Evolutionary conservation across 202 grass and related monocot species (phyloP).

Genomic region (Zoysia matrella): DNA sequence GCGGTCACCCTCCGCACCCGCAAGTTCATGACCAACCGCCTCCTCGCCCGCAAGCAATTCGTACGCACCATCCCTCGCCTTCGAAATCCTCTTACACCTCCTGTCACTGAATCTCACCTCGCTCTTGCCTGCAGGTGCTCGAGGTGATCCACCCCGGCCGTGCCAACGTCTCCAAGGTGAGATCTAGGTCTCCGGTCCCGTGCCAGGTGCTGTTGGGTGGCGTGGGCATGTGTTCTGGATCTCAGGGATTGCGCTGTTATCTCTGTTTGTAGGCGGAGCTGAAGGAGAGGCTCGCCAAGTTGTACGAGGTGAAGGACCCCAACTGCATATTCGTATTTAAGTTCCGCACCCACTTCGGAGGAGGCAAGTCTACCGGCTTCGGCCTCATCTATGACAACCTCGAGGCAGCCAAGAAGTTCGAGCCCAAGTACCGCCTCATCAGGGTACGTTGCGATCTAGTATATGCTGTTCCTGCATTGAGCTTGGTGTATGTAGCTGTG

Average conservation of each 20-base stretch:
- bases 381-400: constrained; percentile 74
- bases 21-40: constrained; percentile 78
- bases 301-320: no score
- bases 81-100: neutral
- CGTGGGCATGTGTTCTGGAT: neutral
- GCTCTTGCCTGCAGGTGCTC: constrained; percentile 49
- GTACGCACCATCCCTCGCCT: neutral
- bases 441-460: constrained; percentile 47
- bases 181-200: neutral
- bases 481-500: neutral
- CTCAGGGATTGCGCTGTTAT: constrained; percentile 9
- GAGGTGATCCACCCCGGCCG: constrained; percentile 70
- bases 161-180: constrained; percentile 75
- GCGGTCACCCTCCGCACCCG: constrained; percentile 47
- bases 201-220: neutral
- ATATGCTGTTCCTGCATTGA: neutral
- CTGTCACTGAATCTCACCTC: constrained; percentile 13
- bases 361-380: neutral
- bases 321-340: no score
- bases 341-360: no score
- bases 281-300: no score
- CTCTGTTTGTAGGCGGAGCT: neutral
- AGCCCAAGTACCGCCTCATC: constrained; percentile 82
- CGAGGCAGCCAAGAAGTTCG: constrained; percentile 69
- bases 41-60: no score